Base-by-base conservation (phyloP, 306 rosid genomes). In the Carpinus viminea region DNA sequence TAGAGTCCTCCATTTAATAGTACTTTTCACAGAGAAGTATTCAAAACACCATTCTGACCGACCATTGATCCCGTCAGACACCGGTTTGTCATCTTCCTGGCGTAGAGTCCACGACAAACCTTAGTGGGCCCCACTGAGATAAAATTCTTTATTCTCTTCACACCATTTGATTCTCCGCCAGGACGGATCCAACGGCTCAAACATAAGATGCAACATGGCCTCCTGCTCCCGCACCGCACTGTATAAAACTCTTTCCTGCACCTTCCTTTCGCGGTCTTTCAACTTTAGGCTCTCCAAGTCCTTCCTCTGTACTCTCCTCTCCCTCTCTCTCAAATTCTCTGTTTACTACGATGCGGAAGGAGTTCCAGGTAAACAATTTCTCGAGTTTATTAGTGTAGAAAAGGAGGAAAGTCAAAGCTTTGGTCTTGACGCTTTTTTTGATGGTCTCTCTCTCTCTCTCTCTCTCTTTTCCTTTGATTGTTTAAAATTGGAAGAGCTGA, bases 201-300 rank as follows among this genome's bases (percentile, higher is more conserved):
- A 46, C 4, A 52, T 36, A 71, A 11, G 8, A 1, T 2, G 7
- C 0, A 8, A 20, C 3, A 1, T 2, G 16, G 4, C 2, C 52
- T 41, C 9, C 50, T 0, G 20, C 28, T 2, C 1, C 18, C 1
- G 8, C 12, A 12, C 3, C 12, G 36, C 77, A 52, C 47, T 7
- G 0, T 81, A 82, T 53, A 45, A 26, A 52, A n/a, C 26, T 8
- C 50, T 36, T 64, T 2, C 38, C 43, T 4, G 1, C 68, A 36
- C 69, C 55, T 5, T 61, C 55, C 46, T 31, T 73, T 20, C 81
- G 74, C 72, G 85, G 85, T 77, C 55, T 82, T 76, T 45, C 24
- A 18, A 13, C 15, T 16, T 6, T 72, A 11, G 41, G 13, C 56
- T 17, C 2, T 20, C 60, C 61, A 18, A 59, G 28, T 68, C 56